Percentiles rank a stretch among this genome's conserved stretches.
Evolutionary conservation across 106 monocot genomes (phyloP).

Genomic region (Dendrobium officinale): DNA sequence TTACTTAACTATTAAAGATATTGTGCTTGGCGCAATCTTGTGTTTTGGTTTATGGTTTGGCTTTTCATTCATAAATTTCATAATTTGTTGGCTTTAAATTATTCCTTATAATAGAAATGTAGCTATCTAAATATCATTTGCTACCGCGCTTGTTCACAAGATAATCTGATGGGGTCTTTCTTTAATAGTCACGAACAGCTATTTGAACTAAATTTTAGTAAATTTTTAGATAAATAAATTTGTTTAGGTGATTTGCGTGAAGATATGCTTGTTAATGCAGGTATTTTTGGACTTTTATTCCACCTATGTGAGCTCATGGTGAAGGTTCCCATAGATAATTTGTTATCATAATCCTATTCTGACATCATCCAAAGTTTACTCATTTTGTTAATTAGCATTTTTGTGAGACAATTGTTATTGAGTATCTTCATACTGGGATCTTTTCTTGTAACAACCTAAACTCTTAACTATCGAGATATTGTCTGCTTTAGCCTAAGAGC

Average conservation of each 20-base stretch:
- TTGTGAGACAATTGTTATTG: no score
- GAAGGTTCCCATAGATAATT: conserved; percentile 80
- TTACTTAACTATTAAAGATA: background rate
- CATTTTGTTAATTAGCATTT: no score
- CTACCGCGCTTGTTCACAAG: conserved; percentile 17
- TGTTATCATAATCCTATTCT: conserved; percentile 34
- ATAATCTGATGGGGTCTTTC: conserved; percentile 21
- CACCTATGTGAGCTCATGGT: conserved; percentile 35
- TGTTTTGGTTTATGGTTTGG: background rate
- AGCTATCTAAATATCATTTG: conserved; percentile 10
- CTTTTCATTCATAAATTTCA: background rate
- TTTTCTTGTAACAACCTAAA: no score
- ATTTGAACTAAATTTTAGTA: conserved; percentile 26
- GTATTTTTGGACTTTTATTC: conserved; percentile 9
- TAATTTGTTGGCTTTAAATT: background rate
- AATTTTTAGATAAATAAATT: conserved; percentile 20
- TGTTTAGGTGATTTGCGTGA: conserved; percentile 15
- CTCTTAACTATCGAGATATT: no score
- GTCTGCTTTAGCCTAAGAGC: no score
- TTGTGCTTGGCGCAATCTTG: background rate
- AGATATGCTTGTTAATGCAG: conserved; percentile 5
- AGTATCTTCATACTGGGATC: no score
- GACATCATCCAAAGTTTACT: conserved; percentile 8
- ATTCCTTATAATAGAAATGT: background rate
- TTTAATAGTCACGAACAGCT: conserved; percentile 14